phyloP scores from a whole-genome alignment of 2,329 filamentous ascomycete species.

The Cytospora piceicola region DNA sequence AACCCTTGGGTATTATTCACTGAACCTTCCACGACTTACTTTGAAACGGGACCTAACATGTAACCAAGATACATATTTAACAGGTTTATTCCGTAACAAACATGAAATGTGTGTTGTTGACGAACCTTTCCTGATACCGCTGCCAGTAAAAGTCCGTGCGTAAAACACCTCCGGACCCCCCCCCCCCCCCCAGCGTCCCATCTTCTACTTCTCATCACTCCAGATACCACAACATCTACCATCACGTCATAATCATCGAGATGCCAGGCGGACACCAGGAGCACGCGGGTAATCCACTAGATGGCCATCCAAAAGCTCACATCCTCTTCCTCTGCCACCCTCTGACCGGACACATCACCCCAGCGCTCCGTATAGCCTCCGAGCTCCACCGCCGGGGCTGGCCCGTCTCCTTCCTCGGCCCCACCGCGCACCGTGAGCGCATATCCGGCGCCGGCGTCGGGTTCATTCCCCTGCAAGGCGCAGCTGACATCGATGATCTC shows the following conservation, averaged over 20 bases:
- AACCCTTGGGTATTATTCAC: no score
- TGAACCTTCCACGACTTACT: no score
- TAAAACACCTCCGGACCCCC: not conserved
- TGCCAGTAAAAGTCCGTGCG: not conserved
- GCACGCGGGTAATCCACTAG: not conserved
- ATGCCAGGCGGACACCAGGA: conserved; percentile 6
- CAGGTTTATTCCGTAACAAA: no score
- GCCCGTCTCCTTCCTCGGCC: conserved; percentile 42
- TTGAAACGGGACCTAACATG: no score
- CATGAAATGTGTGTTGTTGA: not conserved
- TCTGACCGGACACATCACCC: conserved; percentile 44
- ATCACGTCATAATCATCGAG: not conserved
- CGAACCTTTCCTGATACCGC: not conserved
- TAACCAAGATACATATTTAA: no score
- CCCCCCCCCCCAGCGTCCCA: not conserved
- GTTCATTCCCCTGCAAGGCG: conserved; percentile 40
- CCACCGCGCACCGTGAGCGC: conserved; percentile 41
- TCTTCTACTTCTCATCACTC: not conserved
- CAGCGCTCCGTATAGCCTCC: conserved; percentile 41
- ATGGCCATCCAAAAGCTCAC: conserved; percentile 20
- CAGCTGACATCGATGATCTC: conserved; percentile 42
- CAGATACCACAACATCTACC: not conserved
- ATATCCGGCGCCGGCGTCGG: conserved; percentile 40
- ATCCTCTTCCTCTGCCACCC: conserved; percentile 43
- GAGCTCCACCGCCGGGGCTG: conserved; percentile 39